Conservation (phyloP, 2,329 filamentous ascomycete genomes). For the Aspergillus costaricaensis region DNA sequence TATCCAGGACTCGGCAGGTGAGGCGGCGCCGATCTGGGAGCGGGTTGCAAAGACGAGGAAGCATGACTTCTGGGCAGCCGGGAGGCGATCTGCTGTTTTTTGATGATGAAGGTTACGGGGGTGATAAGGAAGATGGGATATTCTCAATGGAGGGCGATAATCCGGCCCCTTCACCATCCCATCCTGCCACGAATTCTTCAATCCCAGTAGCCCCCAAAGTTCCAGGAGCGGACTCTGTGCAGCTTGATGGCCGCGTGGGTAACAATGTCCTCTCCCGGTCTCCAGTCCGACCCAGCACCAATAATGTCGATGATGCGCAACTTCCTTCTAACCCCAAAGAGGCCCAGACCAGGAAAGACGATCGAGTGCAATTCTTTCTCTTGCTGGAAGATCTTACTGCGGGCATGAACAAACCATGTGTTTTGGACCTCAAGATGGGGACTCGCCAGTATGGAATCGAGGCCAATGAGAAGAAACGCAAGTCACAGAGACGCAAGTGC, state of each 20-base stretch:
- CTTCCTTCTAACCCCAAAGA: slow-evolving; percentile 74
- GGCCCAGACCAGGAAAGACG: slow-evolving; percentile 57
- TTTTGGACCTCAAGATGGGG: slow-evolving; percentile 98
- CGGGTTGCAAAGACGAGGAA: slow-evolving; percentile 73
- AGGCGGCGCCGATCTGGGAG: slow-evolving; percentile 82
- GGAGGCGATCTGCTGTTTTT: slow-evolving; percentile 89
- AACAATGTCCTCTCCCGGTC: slow-evolving; percentile 7
- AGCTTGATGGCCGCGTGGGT: not conserved
- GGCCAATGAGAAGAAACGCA: slow-evolving; percentile 85
- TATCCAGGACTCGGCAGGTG: slow-evolving; percentile 33
- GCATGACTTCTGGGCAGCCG: slow-evolving; percentile 67
- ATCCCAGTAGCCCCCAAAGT: not conserved
- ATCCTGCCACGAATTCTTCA: slow-evolving; percentile 16
- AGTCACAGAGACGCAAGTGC: slow-evolving; percentile 91
- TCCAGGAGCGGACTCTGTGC: not conserved
- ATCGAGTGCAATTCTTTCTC: slow-evolving; percentile 86
- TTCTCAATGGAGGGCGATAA: slow-evolving; percentile 66
- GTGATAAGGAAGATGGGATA: slow-evolving; percentile 71
- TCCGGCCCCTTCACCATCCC: slow-evolving; percentile 16
- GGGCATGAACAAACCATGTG: slow-evolving; percentile 94
- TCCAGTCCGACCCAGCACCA: slow-evolving; percentile 9
- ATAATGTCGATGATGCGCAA: slow-evolving; percentile 30
- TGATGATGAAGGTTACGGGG: slow-evolving; percentile 83
- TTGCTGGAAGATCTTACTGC: slow-evolving; percentile 92
- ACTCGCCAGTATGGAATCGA: slow-evolving; percentile 96